Evolutionary conservation across 345 rosid genomes (phyloP), one percentile per base, ranked within the genome.

Genomic region (Arabidopsis suecica): DNA sequence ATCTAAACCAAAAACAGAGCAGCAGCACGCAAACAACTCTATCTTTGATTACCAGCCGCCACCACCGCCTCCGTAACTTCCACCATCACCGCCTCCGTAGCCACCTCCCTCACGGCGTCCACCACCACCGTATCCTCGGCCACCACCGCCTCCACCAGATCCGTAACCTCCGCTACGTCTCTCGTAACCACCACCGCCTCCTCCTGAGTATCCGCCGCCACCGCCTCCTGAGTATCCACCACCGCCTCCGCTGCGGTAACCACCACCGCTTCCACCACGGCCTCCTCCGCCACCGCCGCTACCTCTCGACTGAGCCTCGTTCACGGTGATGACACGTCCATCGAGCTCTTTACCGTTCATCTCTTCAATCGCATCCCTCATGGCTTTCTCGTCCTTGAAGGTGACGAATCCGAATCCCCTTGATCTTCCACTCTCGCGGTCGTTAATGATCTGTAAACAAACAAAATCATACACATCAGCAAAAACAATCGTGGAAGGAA

Each of bases 401-500:
- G 97, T 90, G 1, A 94, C 95, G 61, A 94, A 94, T 42, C 97
- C 96, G 5, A 91, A 94, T 2, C 97, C 96, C 11, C 96, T 85
- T 1, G 97, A 94, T 65, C 98, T 81, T 0, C 96, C 94, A 7
- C 94, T 93, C 78, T 94, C 98, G 1, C 95, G 97, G 61, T 94
- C 96, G 68, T 87, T 91, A 54, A 94, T 88, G 32, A 94, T 87
- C 96, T 94, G 75, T 0, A 51, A 11, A 14, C 0, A 4, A n/a
- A 22, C 36, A 1, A 36, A n/a, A 30, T 5, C 9, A 60, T 2
- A 55, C 22, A n/a, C 9, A 47, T 65, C 25, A 72, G 61, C 2
- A 55, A 63, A 20, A 40, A 4, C 18, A 2, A 49, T 38, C 22
- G 7, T 1, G 2, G 0, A 1, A 20, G 5, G 9, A 37, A 0